phyloP scores from a whole-genome alignment of 805 yeast genomes.

The Candida ulmi region DNA sequence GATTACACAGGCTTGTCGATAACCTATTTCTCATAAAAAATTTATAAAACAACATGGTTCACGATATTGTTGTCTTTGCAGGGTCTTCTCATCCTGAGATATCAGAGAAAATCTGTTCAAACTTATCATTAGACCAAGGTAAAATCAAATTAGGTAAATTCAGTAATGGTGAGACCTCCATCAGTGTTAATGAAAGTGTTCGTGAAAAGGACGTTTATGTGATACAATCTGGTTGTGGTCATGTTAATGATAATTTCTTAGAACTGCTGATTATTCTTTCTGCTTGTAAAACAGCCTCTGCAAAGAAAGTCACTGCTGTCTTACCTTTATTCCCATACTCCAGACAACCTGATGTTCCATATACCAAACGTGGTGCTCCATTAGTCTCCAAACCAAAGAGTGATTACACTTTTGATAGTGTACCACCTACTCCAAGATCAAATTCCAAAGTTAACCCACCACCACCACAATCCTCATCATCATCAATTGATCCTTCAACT shows the following conservation, averaged over 20 bases:
- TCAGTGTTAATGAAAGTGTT: slow-evolving; percentile 80
- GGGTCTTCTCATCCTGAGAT: slow-evolving; percentile 86
- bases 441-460: slow-evolving; percentile 7
- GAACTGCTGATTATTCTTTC: slow-evolving; percentile 86
- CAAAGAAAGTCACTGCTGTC: slow-evolving; percentile 90
- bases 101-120: slow-evolving; percentile 68
- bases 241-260: slow-evolving; percentile 88
- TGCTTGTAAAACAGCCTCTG: slow-evolving; percentile 97
- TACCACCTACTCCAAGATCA: slow-evolving; percentile 43
- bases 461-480: neutral
- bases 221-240: slow-evolving; percentile 82
- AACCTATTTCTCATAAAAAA: too few relatives aligned
- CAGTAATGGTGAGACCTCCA: slow-evolving; percentile 92
- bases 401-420: slow-evolving; percentile 41
- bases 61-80: slow-evolving; percentile 82
- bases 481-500: neutral
- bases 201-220: slow-evolving; percentile 97
- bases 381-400: slow-evolving; percentile 33
- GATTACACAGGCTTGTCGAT: too few relatives aligned
- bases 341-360: slow-evolving; percentile 92
- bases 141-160: slow-evolving; percentile 57
- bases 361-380: slow-evolving; percentile 74
- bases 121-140: slow-evolving; percentile 70
- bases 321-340: slow-evolving; percentile 95
- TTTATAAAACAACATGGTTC: slow-evolving; percentile 35